Conservation (phyloP, 805 yeast species). For the Metschnikowia continentalis region DNA sequence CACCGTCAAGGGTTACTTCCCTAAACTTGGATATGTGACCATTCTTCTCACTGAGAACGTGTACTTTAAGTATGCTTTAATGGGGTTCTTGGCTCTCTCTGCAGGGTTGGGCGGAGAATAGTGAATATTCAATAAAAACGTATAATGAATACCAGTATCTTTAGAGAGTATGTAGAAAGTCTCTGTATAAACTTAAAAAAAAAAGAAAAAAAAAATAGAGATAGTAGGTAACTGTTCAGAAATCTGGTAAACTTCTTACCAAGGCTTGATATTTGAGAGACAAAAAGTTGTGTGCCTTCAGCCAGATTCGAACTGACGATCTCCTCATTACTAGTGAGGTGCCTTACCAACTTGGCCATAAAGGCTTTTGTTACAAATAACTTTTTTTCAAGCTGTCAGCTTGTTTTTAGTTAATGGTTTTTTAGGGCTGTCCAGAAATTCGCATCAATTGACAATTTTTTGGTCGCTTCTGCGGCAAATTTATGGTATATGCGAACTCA, state of each 20-base stretch:
- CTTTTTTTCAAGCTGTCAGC: no score
- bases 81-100: slow-evolving; percentile 70
- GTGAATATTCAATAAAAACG: neutral
- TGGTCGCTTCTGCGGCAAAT: no score
- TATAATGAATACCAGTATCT: no score
- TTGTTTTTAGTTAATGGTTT: neutral
- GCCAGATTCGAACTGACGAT: slow-evolving; percentile 30
- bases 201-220: no score
- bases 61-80: slow-evolving; percentile 71
- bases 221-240: no score
- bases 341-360: slow-evolving; percentile 41
- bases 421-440: no score
- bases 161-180: no score
- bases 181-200: no score
- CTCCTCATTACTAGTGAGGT: slow-evolving; percentile 42
- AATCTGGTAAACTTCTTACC: no score
- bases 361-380: slow-evolving; percentile 16
- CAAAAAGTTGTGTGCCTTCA: slow-evolving; percentile 7
- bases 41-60: slow-evolving; percentile 85
- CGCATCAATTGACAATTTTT: no score
- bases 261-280: neutral
- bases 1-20: slow-evolving; percentile 88
- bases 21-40: slow-evolving; percentile 85
- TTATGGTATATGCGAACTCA: no score
- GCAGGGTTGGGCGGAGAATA: slow-evolving; percentile 46